Base-by-base conservation (phyloP, 768 basidiomycete species). In the Amyloporia xantha region DNA sequence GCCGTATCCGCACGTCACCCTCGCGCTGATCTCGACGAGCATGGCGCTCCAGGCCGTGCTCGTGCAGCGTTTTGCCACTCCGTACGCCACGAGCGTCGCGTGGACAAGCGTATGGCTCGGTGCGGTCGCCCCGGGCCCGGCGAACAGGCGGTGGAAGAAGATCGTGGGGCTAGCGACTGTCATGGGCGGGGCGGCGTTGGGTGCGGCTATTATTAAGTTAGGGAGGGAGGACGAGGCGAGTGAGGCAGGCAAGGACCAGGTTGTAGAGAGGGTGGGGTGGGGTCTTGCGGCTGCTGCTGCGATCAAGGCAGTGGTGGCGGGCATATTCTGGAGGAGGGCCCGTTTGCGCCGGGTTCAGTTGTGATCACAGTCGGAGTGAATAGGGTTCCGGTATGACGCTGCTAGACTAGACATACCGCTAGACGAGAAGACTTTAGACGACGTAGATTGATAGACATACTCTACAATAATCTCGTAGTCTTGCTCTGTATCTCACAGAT, bases 61-160 rank as follows among this genome's bases (percentile, higher is more conserved):
- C 17, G 44, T 45, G 44, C 44, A 45, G 20, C 27, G 44, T 23
- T 23, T 45, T 13, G 28, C 27, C 20, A 45, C 44, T 12, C 44
- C 44, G 30, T 45, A 35, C 30, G 44, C 44, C 19, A 45, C 44
- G 30, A 35, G 30, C 30, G 44, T 45, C 44, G 44, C 44, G 30
- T 45, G 44, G 44, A 45, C 44, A 28, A 45, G 44, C 33, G 44
- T 45, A 5, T 45, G 44, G 44, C 44, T 45, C 17, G 25, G 44
- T 17, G 44, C 44, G 10, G 44, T 45, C 44, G 6, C 44, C 3
- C 28, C 28, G 5, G 26, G 44, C 5, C 36, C 44, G n/a, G 3
- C 30, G 30, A 35, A 28, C 3, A 33, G 19, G 30, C 28, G 44
- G 3, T 33, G 30, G 44, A 45, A 45, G 33, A 19, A 24, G 3